Base-by-base conservation (phyloP, 169 alveolate genomes). In the Plasmodium reichenowi region DNA sequence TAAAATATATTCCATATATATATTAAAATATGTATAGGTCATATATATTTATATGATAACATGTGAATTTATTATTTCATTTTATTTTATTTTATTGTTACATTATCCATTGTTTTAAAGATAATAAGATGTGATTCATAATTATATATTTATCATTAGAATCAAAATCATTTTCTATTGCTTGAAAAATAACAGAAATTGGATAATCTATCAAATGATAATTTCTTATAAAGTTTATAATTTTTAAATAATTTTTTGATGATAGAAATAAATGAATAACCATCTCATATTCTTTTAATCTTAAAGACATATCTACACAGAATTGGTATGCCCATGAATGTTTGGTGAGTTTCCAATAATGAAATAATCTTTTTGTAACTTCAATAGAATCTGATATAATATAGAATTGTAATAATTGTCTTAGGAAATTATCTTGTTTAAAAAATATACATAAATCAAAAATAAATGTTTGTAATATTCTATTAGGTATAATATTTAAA, bases 151-250 rank as follows among this genome's bases (percentile, higher is more conserved):
- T 80, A 13, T 80, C 80, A 12, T 78, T 71, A 7, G 72, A 45
- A 45, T 80, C 90, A 12, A 80, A 80, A 59, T 80, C 90, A 80
- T 80, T 80, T 80, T 80, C 90, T 20, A 80, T 80, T 47, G 90
- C 90, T 54, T 80, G 90, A 29, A 80, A 67, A 7, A 80, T 68
- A 20, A 80, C 90, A 32, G 83, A 43, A 38, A 80, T 80, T 26
- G 90, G 90, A 32, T 80, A 80, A 62, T 80, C 90, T 12, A 56
- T 17, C 7, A 80, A 47, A 26, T 80, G 67, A 32, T 80, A 71
- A 3, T 20, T 67, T 71, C 90, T 67, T 80, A 80, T 29, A 72
- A 80, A 80, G 20, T 56, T 58, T 1, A 80, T 54, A 17, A 80
- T 68, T 66, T 67, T 80, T 60, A 80, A 24, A 47, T 67, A 80